A percentile compares a stretch with the other conserved stretches of the same genome.
Evolutionary conservation across 345 rosid genomes (phyloP).

Genomic region (Gossypium rotundifolium): DNA sequence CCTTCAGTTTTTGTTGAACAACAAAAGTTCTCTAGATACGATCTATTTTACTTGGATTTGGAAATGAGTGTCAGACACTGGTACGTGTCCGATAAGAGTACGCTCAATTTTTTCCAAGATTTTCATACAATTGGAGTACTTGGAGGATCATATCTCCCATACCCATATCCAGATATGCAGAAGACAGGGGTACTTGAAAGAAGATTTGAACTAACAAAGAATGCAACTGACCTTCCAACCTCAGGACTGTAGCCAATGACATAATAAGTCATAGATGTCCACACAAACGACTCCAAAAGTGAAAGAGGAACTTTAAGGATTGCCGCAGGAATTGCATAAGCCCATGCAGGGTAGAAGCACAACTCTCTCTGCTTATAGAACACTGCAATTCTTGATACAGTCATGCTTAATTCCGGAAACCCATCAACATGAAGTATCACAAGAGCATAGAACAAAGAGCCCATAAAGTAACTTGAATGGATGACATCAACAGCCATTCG

Average conservation of each 20-base stretch:
- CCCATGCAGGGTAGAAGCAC: conserved; percentile 69
- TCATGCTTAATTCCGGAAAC: conserved; percentile 52
- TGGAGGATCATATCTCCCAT: neutral
- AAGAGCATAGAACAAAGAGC: conserved; percentile 46
- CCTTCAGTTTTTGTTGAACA: neutral
- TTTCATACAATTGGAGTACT: neutral
- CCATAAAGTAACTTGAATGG: conserved; percentile 27
- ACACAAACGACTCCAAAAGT: conserved; percentile 36
- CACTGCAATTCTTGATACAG: conserved; percentile 53
- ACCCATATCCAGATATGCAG: neutral
- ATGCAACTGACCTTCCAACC: conserved; percentile 25
- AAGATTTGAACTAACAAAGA: neutral
- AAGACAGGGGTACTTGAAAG: neutral
- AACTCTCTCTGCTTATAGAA: conserved; percentile 69
- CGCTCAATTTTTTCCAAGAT: neutral
- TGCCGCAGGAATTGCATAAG: conserved; percentile 49
- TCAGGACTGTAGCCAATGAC: conserved; percentile 67
- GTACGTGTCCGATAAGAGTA: neutral
- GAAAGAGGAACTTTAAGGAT: conserved; percentile 40
- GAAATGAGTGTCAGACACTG: neutral
- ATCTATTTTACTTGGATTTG: neutral
- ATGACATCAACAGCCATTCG: conserved; percentile 28
- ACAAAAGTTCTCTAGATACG: neutral
- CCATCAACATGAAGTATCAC: conserved; percentile 52
- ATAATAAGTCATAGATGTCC: conserved; percentile 65